These are phyloP conservation scores for Apophysomyces sp. DNA, from an alignment of 371 early-diverging fungal species.

Conservation along the genomic window DNA sequence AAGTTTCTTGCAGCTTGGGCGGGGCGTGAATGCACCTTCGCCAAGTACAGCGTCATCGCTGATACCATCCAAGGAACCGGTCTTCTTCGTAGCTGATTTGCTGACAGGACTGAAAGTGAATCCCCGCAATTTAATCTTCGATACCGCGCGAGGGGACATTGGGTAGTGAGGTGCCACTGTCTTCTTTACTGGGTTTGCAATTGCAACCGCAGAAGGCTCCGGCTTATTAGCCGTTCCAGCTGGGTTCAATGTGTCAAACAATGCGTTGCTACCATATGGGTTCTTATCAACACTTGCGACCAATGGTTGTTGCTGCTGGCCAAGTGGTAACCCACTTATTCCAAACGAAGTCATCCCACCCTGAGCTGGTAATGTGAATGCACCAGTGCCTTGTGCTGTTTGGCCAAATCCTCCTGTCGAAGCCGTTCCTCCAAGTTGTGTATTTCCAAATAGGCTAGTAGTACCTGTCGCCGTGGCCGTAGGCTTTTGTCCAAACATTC, in stretches of 20 bases:
- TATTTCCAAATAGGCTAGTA: conserved; percentile 25
- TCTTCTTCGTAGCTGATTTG: conserved; percentile 27
- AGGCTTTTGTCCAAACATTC: conserved; percentile 44
- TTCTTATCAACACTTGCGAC: conserved; percentile 77
- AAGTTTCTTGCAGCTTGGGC: conserved; percentile 74
- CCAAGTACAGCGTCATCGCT: conserved; percentile 68
- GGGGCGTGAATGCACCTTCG: conserved; percentile 70
- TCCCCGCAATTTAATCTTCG: conserved; percentile 71
- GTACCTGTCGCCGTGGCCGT: conserved; percentile 22
- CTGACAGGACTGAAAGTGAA: conserved; percentile 42
- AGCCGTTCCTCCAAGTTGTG: conserved; percentile 13
- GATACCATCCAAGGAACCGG: conserved; percentile 45
- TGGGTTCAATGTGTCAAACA: conserved; percentile 59
- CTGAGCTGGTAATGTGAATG: conserved; percentile 40
- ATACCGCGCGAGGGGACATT: conserved; percentile 64
- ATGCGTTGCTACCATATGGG: conserved; percentile 83
- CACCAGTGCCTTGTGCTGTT: conserved; percentile 21
- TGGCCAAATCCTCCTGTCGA: conserved; percentile 19
- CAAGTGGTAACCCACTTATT: conserved; percentile 30
- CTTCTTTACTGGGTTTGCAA: conserved; percentile 48
- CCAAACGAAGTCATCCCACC: conserved; percentile 49
- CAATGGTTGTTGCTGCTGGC: conserved; percentile 48
- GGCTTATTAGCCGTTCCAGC: conserved; percentile 9
- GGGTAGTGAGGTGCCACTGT: conserved; percentile 55
- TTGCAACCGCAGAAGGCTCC: conserved; percentile 44